phyloP scores from a whole-genome alignment of 805 yeast species.

The Sporopachydermia quercuum region DNA sequence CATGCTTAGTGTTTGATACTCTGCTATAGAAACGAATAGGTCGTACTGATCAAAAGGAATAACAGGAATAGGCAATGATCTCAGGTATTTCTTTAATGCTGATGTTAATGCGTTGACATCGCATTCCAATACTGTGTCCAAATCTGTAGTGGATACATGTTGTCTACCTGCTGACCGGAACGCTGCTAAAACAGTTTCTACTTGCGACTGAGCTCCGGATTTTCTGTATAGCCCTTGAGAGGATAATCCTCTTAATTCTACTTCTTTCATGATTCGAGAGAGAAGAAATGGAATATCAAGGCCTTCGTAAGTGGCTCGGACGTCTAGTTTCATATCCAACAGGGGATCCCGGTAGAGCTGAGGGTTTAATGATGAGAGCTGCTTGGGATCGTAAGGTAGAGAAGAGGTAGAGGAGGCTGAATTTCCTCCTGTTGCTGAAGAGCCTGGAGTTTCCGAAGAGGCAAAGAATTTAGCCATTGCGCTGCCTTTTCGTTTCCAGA shows the following conservation, averaged over 20 bases:
- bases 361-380: too few relatives aligned
- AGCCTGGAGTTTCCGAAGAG: neutral
- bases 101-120: constrained; percentile 84
- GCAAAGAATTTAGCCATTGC: constrained; percentile 18
- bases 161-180: constrained; percentile 18
- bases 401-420: too few relatives aligned
- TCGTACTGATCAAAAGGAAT: constrained; percentile 60
- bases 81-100: constrained; percentile 73
- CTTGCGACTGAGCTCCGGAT: constrained; percentile 66
- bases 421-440: neutral
- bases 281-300: constrained; percentile 56
- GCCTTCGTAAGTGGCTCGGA: constrained; percentile 48
- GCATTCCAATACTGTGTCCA: constrained; percentile 26
- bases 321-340: constrained; percentile 42
- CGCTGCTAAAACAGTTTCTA: constrained; percentile 28
- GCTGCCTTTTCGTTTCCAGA: constrained; percentile 22
- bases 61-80: constrained; percentile 75
- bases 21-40: constrained; percentile 31
- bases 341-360: constrained; percentile 19
- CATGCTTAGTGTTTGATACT: constrained; percentile 13
- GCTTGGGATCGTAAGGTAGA: too few relatives aligned
- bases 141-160: constrained; percentile 16
- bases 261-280: constrained; percentile 55
- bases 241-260: constrained; percentile 62
- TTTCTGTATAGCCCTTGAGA: constrained; percentile 84